Conservation (phyloP, 108 stramenopile genomes). For the Stephanodiscus triporus region DNA sequence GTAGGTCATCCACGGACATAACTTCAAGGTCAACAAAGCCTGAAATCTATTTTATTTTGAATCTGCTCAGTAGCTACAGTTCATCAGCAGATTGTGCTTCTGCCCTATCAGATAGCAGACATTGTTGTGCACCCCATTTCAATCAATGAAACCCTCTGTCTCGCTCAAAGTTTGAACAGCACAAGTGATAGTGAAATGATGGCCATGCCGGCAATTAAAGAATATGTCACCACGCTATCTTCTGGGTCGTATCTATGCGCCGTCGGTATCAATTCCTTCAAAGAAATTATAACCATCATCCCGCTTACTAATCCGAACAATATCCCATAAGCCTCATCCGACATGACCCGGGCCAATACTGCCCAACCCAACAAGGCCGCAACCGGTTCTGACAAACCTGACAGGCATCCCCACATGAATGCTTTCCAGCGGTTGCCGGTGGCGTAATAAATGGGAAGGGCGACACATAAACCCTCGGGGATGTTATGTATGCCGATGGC, state of each 20-base stretch:
- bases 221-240: constrained; percentile 84
- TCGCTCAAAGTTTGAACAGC: constrained; percentile 60
- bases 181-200: constrained; percentile 92
- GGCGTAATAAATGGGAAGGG: constrained; percentile 89
- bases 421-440: constrained; percentile 84
- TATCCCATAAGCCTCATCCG: constrained; percentile 55
- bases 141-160: not conserved
- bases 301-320: constrained; percentile 83
- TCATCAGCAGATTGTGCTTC: not conserved
- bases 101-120: not conserved
- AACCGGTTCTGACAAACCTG: constrained; percentile 79
- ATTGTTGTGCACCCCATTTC: not conserved
- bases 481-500: constrained; percentile 93
- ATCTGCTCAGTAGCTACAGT: not conserved
- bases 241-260: constrained; percentile 93
- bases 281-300: constrained; percentile 81
- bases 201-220: constrained; percentile 87
- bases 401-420: constrained; percentile 76
- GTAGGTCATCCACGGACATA: no score
- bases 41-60: not conserved
- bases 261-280: constrained; percentile 92
- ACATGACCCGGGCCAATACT: constrained; percentile 57
- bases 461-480: constrained; percentile 89
- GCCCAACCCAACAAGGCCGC: constrained; percentile 81
- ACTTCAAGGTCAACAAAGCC: no score